Base-by-base conservation (phyloP, 2,329 filamentous ascomycete species). In the Camillea tinctor region DNA sequence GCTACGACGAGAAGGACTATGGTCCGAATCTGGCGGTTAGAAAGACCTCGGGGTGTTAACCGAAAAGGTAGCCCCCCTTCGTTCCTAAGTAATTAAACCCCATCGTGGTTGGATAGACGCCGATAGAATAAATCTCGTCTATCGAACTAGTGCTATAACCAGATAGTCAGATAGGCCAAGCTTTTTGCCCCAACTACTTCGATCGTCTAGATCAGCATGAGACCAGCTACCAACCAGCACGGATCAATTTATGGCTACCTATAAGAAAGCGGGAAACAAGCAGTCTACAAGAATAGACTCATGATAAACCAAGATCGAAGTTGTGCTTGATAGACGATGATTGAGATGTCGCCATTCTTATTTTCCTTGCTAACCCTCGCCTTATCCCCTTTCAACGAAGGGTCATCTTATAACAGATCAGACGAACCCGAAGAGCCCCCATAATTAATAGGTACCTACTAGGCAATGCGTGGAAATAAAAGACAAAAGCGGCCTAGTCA, bases 151-250 rank as follows among this genome's bases (percentile, higher is more conserved):
- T 44, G 13, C 36, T 44, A 44, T 44, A 44, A 44, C 36, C n/a
- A 44, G n/a, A 44, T 44, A 44, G 36, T 44, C 13, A 44, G 4
- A 15, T 17, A 44, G 36, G 60, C 61, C 63, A 65, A 63, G 63
- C 63, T 62, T 63, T 65, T 65, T 61, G 44, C 23, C 24, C 49
- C 57, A 23, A 55, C 40, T 54, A 26, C 23, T 60, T 59, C 15
- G 58, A 65, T 65, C 61, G 48, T n/a, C 56, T 56, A 65, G 63
- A 63, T 60, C 57, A 60, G 22, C 22, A 53, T 26, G 26, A 26
- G 17, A 23, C 19, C 17, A 22, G 22, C 51, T 24, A 44, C 36
- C 50, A 52, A 44, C 36, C 50, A n/a, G 51, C 22, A 26, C 22
- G 17, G 51, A 26, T 53, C 11, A 19, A 26, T 15, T 19, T 8